Conservation (phyloP, 768 basidiomycete species). For the Pleurotus tuber-regium region DNA sequence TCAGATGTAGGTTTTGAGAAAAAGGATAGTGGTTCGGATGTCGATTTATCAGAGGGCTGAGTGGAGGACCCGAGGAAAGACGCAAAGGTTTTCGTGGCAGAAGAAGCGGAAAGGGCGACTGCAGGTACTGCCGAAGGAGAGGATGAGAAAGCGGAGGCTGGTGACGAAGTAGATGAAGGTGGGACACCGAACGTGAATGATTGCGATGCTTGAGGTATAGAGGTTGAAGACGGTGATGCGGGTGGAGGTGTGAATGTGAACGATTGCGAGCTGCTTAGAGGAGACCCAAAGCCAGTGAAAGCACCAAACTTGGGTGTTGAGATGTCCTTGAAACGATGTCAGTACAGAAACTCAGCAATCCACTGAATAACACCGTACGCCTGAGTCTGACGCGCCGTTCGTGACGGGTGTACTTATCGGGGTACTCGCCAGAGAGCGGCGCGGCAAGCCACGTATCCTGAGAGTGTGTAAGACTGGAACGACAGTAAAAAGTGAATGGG, state of each 20-base stretch:
- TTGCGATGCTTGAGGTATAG: slow-evolving; percentile 13
- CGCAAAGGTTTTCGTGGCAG: slow-evolving; percentile 52
- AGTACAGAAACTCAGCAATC: slow-evolving; percentile 10
- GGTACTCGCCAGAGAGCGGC: slow-evolving; percentile 30
- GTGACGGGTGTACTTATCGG: slow-evolving; percentile 24
- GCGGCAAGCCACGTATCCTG: slow-evolving; percentile 69
- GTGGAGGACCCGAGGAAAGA: slow-evolving; percentile 34
- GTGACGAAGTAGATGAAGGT: slow-evolving; percentile 12
- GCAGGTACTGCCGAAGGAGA: slow-evolving; percentile 16
- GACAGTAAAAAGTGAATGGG: not conserved
- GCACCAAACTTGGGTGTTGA: slow-evolving; percentile 45
- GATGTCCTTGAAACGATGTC: slow-evolving; percentile 17
- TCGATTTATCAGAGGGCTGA: slow-evolving; percentile 14
- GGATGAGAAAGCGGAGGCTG: slow-evolving; percentile 13
- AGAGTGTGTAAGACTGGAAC: slow-evolving; percentile 12
- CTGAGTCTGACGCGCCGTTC: slow-evolving; percentile 17
- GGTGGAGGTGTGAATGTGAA: slow-evolving; percentile 38
- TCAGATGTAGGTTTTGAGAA: slow-evolving; percentile 11
- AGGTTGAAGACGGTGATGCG: slow-evolving; percentile 19
- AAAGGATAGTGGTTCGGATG: slow-evolving; percentile 12
- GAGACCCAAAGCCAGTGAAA: slow-evolving; percentile 52
- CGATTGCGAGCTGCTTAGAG: slow-evolving; percentile 26
- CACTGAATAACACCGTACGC: slow-evolving; percentile 15
- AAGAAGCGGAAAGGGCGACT: slow-evolving; percentile 36
- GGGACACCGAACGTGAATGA: slow-evolving; percentile 12